Conservation (phyloP, 2,329 filamentous ascomycete species). For the Penicillium corylophilum region DNA sequence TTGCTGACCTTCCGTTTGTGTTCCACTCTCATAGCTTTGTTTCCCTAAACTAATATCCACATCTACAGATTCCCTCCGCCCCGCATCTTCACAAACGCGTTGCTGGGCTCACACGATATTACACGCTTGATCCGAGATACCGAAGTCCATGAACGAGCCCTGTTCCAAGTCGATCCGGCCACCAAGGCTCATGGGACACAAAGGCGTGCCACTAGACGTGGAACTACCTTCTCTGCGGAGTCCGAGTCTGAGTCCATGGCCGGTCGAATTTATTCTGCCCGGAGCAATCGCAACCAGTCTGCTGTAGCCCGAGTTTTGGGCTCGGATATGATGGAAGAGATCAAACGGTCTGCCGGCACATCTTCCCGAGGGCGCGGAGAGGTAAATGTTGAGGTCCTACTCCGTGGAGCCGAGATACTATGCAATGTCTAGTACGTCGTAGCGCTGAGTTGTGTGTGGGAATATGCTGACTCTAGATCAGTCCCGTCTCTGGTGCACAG, state of each 20-base stretch:
- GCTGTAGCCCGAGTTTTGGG: constrained; percentile 89
- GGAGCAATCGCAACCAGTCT: constrained; percentile 67
- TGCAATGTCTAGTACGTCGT: constrained; percentile 72
- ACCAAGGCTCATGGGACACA: constrained; percentile 50
- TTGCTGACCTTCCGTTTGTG: constrained; percentile 69
- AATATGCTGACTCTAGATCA: constrained; percentile 29
- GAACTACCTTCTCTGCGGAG: constrained; percentile 50
- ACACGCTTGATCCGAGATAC: constrained; percentile 93
- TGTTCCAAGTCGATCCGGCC: constrained; percentile 85
- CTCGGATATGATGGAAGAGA: constrained; percentile 78
- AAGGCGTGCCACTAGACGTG: constrained; percentile 48
- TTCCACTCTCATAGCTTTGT: background rate
- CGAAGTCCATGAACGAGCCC: constrained; percentile 86
- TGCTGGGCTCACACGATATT: constrained; percentile 86
- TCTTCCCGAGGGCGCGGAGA: constrained; percentile 62
- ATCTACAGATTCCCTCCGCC: constrained; percentile 73
- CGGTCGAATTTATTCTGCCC: constrained; percentile 48
- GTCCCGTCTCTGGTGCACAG: constrained; percentile 71
- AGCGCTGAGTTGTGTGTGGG: background rate
- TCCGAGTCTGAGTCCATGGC: constrained; percentile 43
- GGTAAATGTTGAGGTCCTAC: constrained; percentile 79
- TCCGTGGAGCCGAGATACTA: constrained; percentile 85
- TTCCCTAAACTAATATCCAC: constrained; percentile 13
- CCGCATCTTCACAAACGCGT: constrained; percentile 93
- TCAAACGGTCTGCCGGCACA: constrained; percentile 60